Base-by-base conservation (phyloP, 441 rosid species). In the Hura crepitans region DNA sequence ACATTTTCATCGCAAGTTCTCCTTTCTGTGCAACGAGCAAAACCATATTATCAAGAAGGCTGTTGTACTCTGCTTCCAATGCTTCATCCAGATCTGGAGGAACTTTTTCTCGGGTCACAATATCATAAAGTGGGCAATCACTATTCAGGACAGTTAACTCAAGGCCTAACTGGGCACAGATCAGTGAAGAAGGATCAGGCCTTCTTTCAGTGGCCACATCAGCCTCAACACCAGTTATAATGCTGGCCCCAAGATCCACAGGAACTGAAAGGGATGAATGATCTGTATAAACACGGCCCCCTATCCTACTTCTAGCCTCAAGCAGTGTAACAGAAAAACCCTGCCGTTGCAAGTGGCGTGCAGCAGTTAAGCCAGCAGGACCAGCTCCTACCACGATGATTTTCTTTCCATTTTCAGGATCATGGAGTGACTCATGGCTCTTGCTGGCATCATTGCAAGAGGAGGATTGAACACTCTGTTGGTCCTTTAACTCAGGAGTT, bases 201-300 rank as follows among this genome's bases (percentile, higher is more conserved):
- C 96, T 96, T 84, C 99, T 88, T 81, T 91, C 98, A 82, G 98
- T 88, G 55, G 90, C 89, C 74, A 96, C 91, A 78, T 96, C 99
- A 77, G 98, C 98, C 84, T 96, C 99, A 77, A 87, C 92, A 57
- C 99, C 99, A 39, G 99, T 96, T 76, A 96, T 93, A 78, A 96
- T 96, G 86, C 99, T 96, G 72, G 99, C 99, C 71, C 99, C 99
- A 70, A 96, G 99, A 87, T 96, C 99, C 72, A 96, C 97, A 61
- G 99, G 98, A 77, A 96, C 99, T 50, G 99, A 96, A 75, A 96
- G 96, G 75, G 99, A 96, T 25, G 96, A 83, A 51, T 60, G 83
- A 75, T 96, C 99, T 15, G 99, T 96, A 84, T 80, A 86, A 73
- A 96, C 99, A 64, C 99, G 97, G 60, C 99, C 99, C 46, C 99